Conservation (phyloP, 1,284 basidiomycete genomes). For the Leccinum ponderosum region DNA sequence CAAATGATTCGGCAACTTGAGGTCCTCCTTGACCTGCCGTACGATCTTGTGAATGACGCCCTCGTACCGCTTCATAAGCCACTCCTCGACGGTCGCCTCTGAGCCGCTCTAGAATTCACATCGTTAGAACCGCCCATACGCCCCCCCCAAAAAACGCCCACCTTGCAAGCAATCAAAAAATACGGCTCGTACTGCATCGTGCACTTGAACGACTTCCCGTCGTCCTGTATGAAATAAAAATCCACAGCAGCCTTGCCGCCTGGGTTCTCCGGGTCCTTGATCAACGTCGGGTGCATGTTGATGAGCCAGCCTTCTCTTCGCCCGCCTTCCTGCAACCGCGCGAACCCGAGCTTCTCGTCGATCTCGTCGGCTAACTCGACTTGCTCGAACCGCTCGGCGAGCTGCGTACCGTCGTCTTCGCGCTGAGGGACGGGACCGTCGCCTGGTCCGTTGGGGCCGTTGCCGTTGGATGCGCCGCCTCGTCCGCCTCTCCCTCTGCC, state of each 20-base stretch:
- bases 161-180: conserved; percentile 91
- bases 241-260: conserved; percentile 90
- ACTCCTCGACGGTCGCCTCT: conserved; percentile 94
- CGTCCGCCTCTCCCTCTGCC: conserved; percentile 50
- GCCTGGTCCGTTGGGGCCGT: conserved; percentile 37
- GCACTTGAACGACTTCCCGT: conserved; percentile 95
- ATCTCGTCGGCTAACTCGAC: conserved; percentile 79
- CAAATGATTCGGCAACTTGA: conserved; percentile 94
- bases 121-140: conserved; percentile 1
- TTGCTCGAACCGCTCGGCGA: conserved; percentile 83
- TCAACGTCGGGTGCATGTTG: conserved; percentile 97
- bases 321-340: conserved; percentile 72
- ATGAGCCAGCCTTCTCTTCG: conserved; percentile 90
- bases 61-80: conserved; percentile 93
- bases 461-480: conserved; percentile 45
- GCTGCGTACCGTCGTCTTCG: conserved; percentile 85
- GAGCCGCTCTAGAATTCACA: conserved; percentile 65
- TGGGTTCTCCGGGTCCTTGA: conserved; percentile 82
- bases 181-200: conserved; percentile 95
- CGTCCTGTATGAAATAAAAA: conserved; percentile 97
- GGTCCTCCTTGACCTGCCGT: conserved; percentile 89
- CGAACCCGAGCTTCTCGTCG: conserved; percentile 93
- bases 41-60: conserved; percentile 79
- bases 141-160: conserved; percentile 40
- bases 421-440: conserved; percentile 58